Evolutionary conservation across 2,329 filamentous ascomycete species (phyloP).

Genomic region (Talaromyces sp.): DNA sequence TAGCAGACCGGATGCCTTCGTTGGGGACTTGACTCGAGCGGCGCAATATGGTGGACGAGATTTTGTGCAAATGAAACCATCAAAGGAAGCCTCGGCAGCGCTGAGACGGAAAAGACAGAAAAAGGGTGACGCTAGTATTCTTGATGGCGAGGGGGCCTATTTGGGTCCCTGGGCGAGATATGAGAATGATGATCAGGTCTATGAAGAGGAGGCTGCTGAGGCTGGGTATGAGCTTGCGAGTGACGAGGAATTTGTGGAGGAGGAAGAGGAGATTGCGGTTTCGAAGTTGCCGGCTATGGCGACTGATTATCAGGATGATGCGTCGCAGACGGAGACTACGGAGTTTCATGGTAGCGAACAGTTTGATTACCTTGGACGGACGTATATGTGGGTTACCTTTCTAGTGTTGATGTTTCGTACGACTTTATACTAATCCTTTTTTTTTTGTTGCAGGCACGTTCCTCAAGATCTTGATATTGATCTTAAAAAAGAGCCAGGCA

Average conservation of each 20-base stretch:
- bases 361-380: slow-evolving; percentile 89
- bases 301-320: slow-evolving; percentile 47
- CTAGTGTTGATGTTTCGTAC: neutral
- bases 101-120: slow-evolving; percentile 71
- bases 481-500: slow-evolving; percentile 72
- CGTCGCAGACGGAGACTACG: slow-evolving; percentile 70
- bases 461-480: slow-evolving; percentile 86
- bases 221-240: slow-evolving; percentile 69
- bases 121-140: slow-evolving; percentile 77
- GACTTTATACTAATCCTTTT: neutral
- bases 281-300: slow-evolving; percentile 46
- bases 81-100: slow-evolving; percentile 66
- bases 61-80: slow-evolving; percentile 51
- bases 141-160: slow-evolving; percentile 83
- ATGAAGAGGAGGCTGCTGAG: slow-evolving; percentile 60
- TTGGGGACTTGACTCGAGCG: slow-evolving; percentile 45
- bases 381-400: slow-evolving; percentile 63
- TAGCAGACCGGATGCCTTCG: slow-evolving; percentile 37
- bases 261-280: slow-evolving; percentile 58
- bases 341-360: slow-evolving; percentile 78
- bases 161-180: slow-evolving; percentile 93
- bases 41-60: slow-evolving; percentile 45
- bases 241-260: slow-evolving; percentile 75
- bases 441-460: slow-evolving; percentile 52
- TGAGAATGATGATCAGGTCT: slow-evolving; percentile 64